Evolutionary conservation across 1,284 basidiomycete species (phyloP).

Genomic region (Papiliotrema terrestris): DNA sequence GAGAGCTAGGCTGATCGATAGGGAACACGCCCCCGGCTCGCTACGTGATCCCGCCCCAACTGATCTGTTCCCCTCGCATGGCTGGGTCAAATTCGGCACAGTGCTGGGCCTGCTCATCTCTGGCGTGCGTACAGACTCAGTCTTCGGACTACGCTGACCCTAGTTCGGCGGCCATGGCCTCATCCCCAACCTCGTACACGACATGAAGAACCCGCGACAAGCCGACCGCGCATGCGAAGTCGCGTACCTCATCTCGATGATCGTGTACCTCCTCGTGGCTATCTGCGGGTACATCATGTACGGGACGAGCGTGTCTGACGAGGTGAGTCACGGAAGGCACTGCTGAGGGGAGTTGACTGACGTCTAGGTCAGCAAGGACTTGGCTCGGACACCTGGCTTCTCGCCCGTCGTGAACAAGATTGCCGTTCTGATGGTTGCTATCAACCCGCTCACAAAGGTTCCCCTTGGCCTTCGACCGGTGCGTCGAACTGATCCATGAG

Average conservation of each 20-base stretch:
- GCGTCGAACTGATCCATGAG: no score
- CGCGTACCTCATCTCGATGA: slow-evolving; percentile 64
- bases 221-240: slow-evolving; percentile 54
- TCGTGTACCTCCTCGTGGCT: slow-evolving; percentile 75
- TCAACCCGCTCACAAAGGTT: slow-evolving; percentile 65
- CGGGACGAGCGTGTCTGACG: slow-evolving; percentile 74
- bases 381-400: slow-evolving; percentile 72
- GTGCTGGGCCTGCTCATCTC: slow-evolving; percentile 89
- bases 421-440: slow-evolving; percentile 73
- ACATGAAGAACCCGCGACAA: slow-evolving; percentile 79
- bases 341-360: slow-evolving; percentile 2
- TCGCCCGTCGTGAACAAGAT: slow-evolving; percentile 67
- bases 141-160: neutral
- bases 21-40: slow-evolving; percentile 65
- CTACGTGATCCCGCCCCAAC: slow-evolving; percentile 73
- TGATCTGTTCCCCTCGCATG: slow-evolving; percentile 58
- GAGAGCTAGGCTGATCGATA: neutral
- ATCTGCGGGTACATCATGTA: slow-evolving; percentile 89
- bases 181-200: slow-evolving; percentile 61
- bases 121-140: slow-evolving; percentile 50
- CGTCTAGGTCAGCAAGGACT: slow-evolving; percentile 71
- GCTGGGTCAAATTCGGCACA: slow-evolving; percentile 62
- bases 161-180: slow-evolving; percentile 46
- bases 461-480: slow-evolving; percentile 78
- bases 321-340: slow-evolving; percentile 55